These are phyloP conservation scores for Pichia paraexigua DNA, from an alignment of 805 yeast species.

Conservation along the genomic window DNA sequence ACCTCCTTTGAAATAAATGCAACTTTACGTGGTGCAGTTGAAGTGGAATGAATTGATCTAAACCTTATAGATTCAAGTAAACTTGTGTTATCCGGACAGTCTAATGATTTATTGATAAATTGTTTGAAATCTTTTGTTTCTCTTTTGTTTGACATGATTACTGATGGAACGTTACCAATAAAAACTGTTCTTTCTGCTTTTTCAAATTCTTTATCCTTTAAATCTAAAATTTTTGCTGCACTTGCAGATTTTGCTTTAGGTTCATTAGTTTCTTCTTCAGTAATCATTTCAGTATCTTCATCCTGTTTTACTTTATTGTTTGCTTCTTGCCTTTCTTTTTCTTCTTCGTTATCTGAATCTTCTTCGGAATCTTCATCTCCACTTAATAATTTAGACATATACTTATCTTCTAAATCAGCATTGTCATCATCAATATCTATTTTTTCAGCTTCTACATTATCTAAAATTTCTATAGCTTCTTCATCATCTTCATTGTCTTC, in stretches of 20 bases:
- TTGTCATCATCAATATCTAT: slow-evolving; percentile 18
- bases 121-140: slow-evolving; percentile 57
- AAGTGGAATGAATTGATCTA: slow-evolving; percentile 85
- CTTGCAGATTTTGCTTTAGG: slow-evolving; percentile 14
- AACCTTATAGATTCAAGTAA: slow-evolving; percentile 70
- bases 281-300: background rate
- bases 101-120: slow-evolving; percentile 37
- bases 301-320: slow-evolving; percentile 7
- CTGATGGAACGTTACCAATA: slow-evolving; percentile 72
- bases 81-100: slow-evolving; percentile 7
- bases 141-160: slow-evolving; percentile 56
- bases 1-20: slow-evolving; percentile 78
- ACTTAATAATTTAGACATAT: slow-evolving; percentile 19
- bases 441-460: slow-evolving; percentile 12
- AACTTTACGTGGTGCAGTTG: slow-evolving; percentile 82
- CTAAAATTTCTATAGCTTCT: slow-evolving; percentile 16
- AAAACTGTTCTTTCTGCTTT: slow-evolving; percentile 82
- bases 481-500: slow-evolving; percentile 19
- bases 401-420: slow-evolving; percentile 12
- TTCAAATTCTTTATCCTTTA: slow-evolving; percentile 64
- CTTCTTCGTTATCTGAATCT: slow-evolving; percentile 9
- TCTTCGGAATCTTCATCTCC: slow-evolving; percentile 21
- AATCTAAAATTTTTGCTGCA: slow-evolving; percentile 44
- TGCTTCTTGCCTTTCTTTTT: slow-evolving; percentile 14
- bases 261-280: slow-evolving; percentile 21